phyloP scores from a whole-genome alignment of 2,329 filamentous ascomycete genomes.

The Xylogone sp. region DNA sequence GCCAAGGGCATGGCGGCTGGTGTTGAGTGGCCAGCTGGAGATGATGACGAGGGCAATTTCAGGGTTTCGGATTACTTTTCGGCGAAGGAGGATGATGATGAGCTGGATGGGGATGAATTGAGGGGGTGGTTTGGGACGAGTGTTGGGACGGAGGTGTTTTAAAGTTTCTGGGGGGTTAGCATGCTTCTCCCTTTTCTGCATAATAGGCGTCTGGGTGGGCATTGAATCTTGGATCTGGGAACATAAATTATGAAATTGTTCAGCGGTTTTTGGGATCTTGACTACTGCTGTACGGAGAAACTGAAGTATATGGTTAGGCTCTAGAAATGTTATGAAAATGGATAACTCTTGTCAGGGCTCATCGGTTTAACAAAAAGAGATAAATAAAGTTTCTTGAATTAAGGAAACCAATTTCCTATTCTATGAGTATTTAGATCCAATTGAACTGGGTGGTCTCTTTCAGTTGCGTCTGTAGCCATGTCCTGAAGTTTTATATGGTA shows the following conservation, averaged over 20 bases:
- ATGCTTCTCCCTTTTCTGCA: no score
- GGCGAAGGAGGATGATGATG: slow-evolving; percentile 27
- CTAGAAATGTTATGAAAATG: no score
- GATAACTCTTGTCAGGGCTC: no score
- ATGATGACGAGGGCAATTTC: slow-evolving; percentile 52
- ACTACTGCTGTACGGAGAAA: no score
- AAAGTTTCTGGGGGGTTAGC: slow-evolving; percentile 1
- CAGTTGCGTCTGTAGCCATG: no score
- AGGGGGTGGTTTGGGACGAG: slow-evolving; percentile 72
- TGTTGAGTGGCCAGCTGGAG: slow-evolving; percentile 83
- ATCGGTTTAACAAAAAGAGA: no score
- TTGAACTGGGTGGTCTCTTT: no score
- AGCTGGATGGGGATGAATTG: slow-evolving; percentile 52
- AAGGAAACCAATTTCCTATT: no score
- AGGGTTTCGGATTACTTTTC: slow-evolving; percentile 75
- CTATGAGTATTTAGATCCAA: no score
- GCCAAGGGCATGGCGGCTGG: slow-evolving; percentile 60
- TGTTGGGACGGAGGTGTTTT: slow-evolving; percentile 26
- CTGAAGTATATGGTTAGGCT: no score
- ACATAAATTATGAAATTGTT: not conserved
- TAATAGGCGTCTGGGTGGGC: not conserved
- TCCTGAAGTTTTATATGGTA: not conserved
- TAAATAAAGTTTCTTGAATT: no score
- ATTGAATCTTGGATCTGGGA: not conserved
- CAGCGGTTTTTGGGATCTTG: no score